Conservation (phyloP, 2,329 filamentous ascomycete species). For the Aspergillus pseudonomiae region DNA sequence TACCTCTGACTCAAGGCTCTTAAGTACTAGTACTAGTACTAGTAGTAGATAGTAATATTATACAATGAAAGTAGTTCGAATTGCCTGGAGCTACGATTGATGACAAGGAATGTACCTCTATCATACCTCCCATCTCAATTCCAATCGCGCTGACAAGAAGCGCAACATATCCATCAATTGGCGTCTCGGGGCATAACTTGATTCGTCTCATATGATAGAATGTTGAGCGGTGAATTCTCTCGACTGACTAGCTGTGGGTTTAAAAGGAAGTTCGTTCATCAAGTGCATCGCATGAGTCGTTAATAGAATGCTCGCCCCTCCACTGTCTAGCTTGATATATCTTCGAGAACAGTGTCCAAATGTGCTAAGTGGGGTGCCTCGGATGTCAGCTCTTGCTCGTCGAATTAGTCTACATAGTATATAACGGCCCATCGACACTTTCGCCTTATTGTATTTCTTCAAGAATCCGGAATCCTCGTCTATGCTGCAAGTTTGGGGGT, state of each 20-base stretch:
- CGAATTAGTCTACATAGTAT: neutral
- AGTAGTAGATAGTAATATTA: too few species aligned
- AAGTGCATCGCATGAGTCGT: neutral
- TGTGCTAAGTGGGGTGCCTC: neutral
- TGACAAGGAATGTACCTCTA: too few species aligned
- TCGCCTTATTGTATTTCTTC: neutral
- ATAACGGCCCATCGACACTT: neutral
- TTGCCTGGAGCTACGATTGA: too few species aligned
- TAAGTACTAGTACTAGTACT: too few species aligned
- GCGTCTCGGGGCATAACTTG: neutral
- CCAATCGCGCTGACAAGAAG: too few species aligned
- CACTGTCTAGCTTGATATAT: neutral
- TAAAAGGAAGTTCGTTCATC: neutral
- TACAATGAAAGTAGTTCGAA: too few species aligned
- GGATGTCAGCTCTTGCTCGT: neutral
- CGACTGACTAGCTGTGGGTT: neutral
- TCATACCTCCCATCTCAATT: too few species aligned
- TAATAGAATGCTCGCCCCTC: neutral
- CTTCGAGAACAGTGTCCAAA: neutral
- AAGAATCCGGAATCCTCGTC: neutral
- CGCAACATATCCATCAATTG: too few species aligned
- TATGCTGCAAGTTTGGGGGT: neutral
- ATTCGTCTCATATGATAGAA: neutral
- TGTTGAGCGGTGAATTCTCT: neutral
- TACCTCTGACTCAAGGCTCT: too few species aligned